Base-by-base conservation (phyloP, 768 basidiomycete species). In the Trametes elegans region DNA sequence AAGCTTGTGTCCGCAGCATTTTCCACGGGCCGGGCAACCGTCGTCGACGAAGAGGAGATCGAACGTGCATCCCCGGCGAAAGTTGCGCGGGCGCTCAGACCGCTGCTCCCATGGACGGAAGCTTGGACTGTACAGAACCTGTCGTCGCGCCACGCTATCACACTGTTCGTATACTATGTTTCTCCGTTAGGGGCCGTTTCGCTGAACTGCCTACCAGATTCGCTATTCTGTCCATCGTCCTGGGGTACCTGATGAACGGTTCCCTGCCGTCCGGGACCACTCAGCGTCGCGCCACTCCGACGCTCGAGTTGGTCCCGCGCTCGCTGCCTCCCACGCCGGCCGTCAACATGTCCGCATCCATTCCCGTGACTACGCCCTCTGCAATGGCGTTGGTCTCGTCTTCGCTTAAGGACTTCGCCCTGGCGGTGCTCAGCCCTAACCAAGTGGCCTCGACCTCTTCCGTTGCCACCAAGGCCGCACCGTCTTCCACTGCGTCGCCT, bases 171-270 rank as follows among this genome's bases (percentile, higher is more conserved):
- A 36, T 8, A 65, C 53, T 26, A 49, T 40, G 23, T 42, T 7
- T 28, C 28, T 41, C 1, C 23, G 21, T 27, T 23, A 13, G 10
- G 24, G 9, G 36, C 32, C 35, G 46, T 13, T 18, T 36, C 48
- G 42, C 55, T 59, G 35, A 61, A 55, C 2, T 58, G 39, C 29
- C 57, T 41, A n/a, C n/a, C 58, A 90, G 88, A 43, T 78, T 90
- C 56, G 84, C 87, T 0, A 67, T 90, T 43, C 70, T 90, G 59
- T 86, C 86, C 34, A 73, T 90, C 34, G 75, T 89, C n/a, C 72
- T 88, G 26, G 75, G 85, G 69, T 83, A 68, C 62, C 39, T 62
- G 10, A 74, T 81, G 65, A 83, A 81, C 58, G 76, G 78, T 8
- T 64, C 74, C 6, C 75, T 82, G 67, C 75, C 73, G 13, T 36